Base-by-base conservation (phyloP, 2,329 filamentous ascomycete species). In the Colletotrichum chrysophilum region DNA sequence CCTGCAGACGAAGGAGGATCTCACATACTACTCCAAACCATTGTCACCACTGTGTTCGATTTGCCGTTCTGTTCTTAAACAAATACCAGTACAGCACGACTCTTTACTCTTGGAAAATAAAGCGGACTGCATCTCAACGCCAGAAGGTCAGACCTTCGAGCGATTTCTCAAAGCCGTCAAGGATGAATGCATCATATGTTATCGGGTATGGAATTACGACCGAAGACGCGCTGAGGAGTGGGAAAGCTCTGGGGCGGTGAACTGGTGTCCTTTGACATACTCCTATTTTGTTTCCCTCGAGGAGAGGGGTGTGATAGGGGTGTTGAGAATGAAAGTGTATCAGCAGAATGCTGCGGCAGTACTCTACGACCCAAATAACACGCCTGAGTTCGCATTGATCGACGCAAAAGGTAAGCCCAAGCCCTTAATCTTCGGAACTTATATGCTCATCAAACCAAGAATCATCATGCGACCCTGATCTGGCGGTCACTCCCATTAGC, bases 311-410 rank as follows among this genome's bases (percentile, higher is more conserved):
- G 43, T 18, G 1, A 18, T 10, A 21, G 2, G 0, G 43, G 1
- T 1, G 0, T n/a, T 13, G 2, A 4, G 0, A 5, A 48, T 48
- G 10, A 2, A 1, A 12, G 10, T 48, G 9, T 1, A 48, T 0
- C 43, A 48, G n/a, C 18, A 21, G 1, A 48, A 5, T 48, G 9
- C 43, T 21, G 10, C 5, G 18, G 43, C 43, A 18, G n/a, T 48
- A 21, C 10, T 48, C 9, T 13, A 2, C 1, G n/a, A 21, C n/a
- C 0, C 1, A 48, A 1, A 48, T 2, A 2, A 7, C 0, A 2
- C 3, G 4, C 18, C n/a, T 13, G 2, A 3, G 10, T 48, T 48
- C n/a, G 10, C 0, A 7, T 4, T 48, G n/a, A 1, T 1, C n/a
- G n/a, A n/a, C 10, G 3, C 10, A 48, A 10, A 48, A n/a, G 5